These are phyloP conservation scores for Botryosphaeria dothidea DNA, from an alignment of 2,329 filamentous ascomycete species.

Conservation along the genomic window DNA sequence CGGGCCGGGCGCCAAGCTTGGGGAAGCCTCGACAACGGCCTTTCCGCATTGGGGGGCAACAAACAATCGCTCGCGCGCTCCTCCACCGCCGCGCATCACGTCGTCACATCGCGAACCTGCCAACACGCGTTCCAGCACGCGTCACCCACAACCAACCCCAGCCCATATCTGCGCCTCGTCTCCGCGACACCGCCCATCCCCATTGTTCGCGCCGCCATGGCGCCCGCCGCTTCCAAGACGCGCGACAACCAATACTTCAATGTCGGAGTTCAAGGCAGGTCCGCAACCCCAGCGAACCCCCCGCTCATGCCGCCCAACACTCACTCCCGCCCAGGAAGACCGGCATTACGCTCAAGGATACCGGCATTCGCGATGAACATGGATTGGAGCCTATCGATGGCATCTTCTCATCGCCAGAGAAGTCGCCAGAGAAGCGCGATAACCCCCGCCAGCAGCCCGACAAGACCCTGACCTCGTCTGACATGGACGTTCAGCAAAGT, in stretches of 20 bases:
- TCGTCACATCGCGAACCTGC: neutral
- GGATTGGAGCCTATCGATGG: slow-evolving; percentile 86
- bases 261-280: slow-evolving; percentile 42
- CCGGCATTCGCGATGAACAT: slow-evolving; percentile 81
- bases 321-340: slow-evolving; percentile 68
- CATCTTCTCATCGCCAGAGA: slow-evolving; percentile 85
- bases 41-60: neutral
- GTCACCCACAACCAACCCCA: neutral
- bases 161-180: neutral
- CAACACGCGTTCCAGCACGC: neutral
- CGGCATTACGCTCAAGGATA: slow-evolving; percentile 77
- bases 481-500: slow-evolving; percentile 67
- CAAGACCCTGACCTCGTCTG: slow-evolving; percentile 52
- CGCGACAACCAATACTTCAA: slow-evolving; percentile 43
- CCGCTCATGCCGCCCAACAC: neutral
- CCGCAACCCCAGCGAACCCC: slow-evolving; percentile 20
- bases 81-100: neutral
- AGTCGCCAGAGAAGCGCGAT: slow-evolving; percentile 49
- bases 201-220: slow-evolving; percentile 26
- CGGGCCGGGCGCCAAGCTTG: neutral
- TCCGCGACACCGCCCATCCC: neutral
- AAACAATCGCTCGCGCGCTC: slow-evolving; percentile 7
- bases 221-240: slow-evolving; percentile 33
- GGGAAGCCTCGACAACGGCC: neutral
- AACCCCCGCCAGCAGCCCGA: slow-evolving; percentile 33